Base-by-base conservation (phyloP, 805 yeast species). In the Pichia kluyveri region DNA sequence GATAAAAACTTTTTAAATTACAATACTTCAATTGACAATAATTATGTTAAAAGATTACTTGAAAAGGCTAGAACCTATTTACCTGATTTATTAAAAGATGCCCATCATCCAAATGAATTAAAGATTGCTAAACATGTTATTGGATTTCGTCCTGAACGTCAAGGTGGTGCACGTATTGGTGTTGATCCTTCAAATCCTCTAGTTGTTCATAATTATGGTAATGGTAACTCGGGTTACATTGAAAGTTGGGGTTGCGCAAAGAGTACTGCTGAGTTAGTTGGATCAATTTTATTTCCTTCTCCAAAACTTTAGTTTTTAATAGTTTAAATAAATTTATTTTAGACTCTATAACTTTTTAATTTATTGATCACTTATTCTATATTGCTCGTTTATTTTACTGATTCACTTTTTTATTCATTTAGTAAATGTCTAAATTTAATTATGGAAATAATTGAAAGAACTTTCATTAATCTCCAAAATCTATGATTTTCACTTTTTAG, bases 71-170 rank as follows among this genome's bases (percentile, higher is more conserved):
- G 53, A 43, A 51, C 42, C n/a, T 62, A 79, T 12, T 75, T 68
- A 46, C 88, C 90, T 0, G 80, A 80, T 43, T 63, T 83, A 26
- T 19, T 45, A 14, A 38, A 37, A 2, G 41, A 38, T 19, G 15
- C 15, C 15, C n/a, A 34, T 15, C 37, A 34, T 15, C n/a, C 37
- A 14, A 50, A 50, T 17, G 42, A 49, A 3, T 63, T 76, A 43
- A 80, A 77, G 46, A 66, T 83, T 17, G 66, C 68, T 19, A 66
- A 70, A 43, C 61, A 72, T 34, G 79, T 79, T 57, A 83, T 83
- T n/a, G 89, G 87, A 0, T 79, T 82, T 57, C 70, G 88, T 56
- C 88, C 88, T 1, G 82, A 78, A 1, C 71, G 87, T 59, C 54
- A 62, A 6, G 79, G 76, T 10, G 89, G 88, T 1, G 61, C 74